Base-by-base conservation (phyloP, 2,329 filamentous ascomycete species). In the Capronia epimyces region DNA sequence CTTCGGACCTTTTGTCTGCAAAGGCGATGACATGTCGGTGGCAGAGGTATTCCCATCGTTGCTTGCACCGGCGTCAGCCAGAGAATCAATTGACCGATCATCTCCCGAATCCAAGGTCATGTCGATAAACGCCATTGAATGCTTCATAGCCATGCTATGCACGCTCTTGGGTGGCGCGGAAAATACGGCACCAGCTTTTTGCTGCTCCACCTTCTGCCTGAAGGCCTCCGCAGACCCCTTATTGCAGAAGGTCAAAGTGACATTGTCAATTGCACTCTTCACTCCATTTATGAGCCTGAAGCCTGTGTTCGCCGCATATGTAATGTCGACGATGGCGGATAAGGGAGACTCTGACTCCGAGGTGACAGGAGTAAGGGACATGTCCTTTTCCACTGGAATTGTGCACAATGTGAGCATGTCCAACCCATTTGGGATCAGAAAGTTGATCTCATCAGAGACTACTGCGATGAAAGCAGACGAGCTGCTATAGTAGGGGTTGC, bases 231-330 rank as follows among this genome's bases (percentile, higher is more conserved):
- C 44, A 12, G 36, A 39, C 22, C 42, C 49, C 21, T 49, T 31
- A 24, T 56, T 49, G 21, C 36, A 43, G 12, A 56, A 46, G 2
- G 43, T 44, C 8, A 52, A 39, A 1, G 43, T 48, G 31, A 52
- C 41, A 37, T 10, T 45, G 34, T 52, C 46, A 37, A 56, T 49
- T 2, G 53, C 53, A 21, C 46, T 47, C 36, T 50, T 56, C 45
- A 27, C 24, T 16, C 49, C 53, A 24, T 56, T 47, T 8, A 49
- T 39, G 22, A 44, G 40, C 6, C 43, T 41, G 24, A 46, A 51
- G 13, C 53, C 53, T 20, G 43, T 43, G 24, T 49, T 44, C 15
- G 37, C 36, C 6, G 31, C 31, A 18, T 49, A 56, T 22, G 20
- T 18, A 20, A 56, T 41, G 20, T 56, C 53, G 20, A 52, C n/a